Base-by-base conservation (phyloP, 352 stramenopile species). In the Phytopythium oedochilum region DNA sequence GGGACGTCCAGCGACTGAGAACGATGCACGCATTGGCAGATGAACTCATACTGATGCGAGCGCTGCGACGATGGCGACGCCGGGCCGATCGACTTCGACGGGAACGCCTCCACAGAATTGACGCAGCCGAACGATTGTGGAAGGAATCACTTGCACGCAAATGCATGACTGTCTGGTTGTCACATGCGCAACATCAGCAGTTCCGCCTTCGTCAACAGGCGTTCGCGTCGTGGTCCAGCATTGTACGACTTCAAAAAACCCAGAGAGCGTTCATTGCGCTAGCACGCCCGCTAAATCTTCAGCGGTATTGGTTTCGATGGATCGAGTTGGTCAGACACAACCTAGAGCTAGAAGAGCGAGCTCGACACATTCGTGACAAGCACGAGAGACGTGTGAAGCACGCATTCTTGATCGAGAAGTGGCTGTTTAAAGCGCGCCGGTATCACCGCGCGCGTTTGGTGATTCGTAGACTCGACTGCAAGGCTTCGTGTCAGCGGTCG, bases 311-410 rank as follows among this genome's bases (percentile, higher is more conserved):
- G 46, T 17, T 22, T 22, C 25, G 28, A 22, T 53, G 46, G 46
- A 1, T 7, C 18, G 22, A 10, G n/a, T 35, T 38, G 10, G 46
- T 53, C 28, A 53, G 22, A 29, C n/a, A 53, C 28, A 53, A 28
- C 18, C 22, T 23, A 5, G 18, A 39, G 32, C 46, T 53, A 20
- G 7, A 28, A 2, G 23, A 42, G 46, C 29, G 29, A 12, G 29
- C 7, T 11, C n/a, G n/a, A 25, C 28, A n/a, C 9, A 14, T 53
- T 26, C 20, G 10, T 20, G 18, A 9, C 18, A 25, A 28, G 6
- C 38, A 40, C 15, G 18, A 54, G 56, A 43, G 28, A 20, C 8
- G 22, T 22, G 9, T 22, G 54, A 23, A 59, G 57, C 11, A 36
- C 28, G 22, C 46, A 3, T 53, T 29, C 29, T 40, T 53, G 22